Conservation (phyloP, 2,329 filamentous ascomycete species). For the Colletotrichum falcatum region DNA sequence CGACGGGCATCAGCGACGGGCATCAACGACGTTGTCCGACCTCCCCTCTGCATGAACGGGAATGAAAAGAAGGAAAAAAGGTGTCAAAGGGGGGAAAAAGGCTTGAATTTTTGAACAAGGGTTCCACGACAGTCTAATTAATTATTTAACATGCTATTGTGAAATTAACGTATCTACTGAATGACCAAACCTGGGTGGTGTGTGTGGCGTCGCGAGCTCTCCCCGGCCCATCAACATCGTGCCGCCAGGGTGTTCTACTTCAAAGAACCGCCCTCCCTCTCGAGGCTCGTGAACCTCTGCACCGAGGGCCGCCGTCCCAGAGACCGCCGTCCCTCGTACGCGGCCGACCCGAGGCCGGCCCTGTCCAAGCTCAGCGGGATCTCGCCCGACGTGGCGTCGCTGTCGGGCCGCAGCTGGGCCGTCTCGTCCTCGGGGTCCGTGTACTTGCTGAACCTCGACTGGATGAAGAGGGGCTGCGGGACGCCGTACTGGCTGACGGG, state of each 20-base stretch:
- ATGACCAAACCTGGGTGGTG: not conserved
- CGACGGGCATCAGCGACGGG: too few relatives aligned
- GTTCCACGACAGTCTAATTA: conserved; percentile 1
- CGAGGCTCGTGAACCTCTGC: conserved; percentile 26
- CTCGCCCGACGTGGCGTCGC: conserved; percentile 31
- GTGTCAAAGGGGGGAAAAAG: too few relatives aligned
- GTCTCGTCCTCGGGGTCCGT: conserved; percentile 30
- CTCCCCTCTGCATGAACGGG: too few relatives aligned
- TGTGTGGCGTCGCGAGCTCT: not conserved
- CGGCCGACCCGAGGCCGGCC: conserved; percentile 14
- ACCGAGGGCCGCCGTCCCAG: conserved; percentile 20
- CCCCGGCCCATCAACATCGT: not conserved
- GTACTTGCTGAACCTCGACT: conserved; percentile 33
- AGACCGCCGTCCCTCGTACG: not conserved
- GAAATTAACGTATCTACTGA: conserved; percentile 26
- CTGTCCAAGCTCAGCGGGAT: conserved; percentile 31
- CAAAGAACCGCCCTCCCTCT: conserved; percentile 21
- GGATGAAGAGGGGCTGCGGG: conserved; percentile 28
- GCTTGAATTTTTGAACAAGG: too few relatives aligned
- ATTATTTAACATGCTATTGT: conserved; percentile 1
- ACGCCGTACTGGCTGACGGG: conserved; percentile 23
- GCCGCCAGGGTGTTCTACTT: conserved; percentile 17
- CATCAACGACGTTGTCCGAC: too few relatives aligned
- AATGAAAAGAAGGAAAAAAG: too few relatives aligned
- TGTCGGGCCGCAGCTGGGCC: conserved; percentile 14